Evolutionary conservation across 192 early-diverging fungal species (phyloP).

Genomic region (Rhizoclosmatium globosum): DNA sequence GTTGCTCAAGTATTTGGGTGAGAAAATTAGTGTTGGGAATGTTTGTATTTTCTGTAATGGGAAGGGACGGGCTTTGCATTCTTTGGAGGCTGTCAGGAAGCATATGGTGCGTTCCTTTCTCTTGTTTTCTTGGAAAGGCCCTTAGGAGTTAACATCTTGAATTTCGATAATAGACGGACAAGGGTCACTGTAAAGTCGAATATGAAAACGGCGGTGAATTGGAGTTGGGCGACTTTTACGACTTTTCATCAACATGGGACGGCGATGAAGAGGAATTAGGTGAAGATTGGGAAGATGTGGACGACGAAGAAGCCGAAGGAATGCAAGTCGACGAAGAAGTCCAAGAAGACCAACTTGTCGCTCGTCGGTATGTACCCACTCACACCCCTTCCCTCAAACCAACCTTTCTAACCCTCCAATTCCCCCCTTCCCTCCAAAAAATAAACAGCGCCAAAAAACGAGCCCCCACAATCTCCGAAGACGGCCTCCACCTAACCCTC

Average conservation of each 20-base stretch:
- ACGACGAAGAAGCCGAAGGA: conserved; percentile 30
- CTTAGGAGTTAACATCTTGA: neutral
- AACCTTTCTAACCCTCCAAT: neutral
- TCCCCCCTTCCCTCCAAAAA: too few species aligned
- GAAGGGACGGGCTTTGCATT: conserved; percentile 79
- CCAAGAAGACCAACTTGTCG: conserved; percentile 1
- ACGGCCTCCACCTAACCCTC: conserved; percentile 87
- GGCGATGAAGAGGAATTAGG: conserved; percentile 58
- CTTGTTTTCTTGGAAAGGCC: neutral
- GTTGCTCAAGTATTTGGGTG: conserved; percentile 89
- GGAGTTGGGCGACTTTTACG: conserved; percentile 96
- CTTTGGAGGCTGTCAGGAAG: conserved; percentile 89
- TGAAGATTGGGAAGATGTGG: conserved; percentile 45
- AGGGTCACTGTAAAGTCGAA: conserved; percentile 96
- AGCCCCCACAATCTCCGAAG: conserved; percentile 64
- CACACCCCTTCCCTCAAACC: conserved; percentile 1
- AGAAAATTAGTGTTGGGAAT: conserved; percentile 95
- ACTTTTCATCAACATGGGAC: conserved; percentile 89
- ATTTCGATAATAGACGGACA: conserved; percentile 65
- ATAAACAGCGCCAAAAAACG: conserved; percentile 16
- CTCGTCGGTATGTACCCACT: conserved; percentile 11
- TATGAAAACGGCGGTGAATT: conserved; percentile 93
- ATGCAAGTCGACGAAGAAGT: neutral
- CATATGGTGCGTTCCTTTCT: conserved; percentile 76
- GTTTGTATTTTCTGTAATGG: conserved; percentile 96